Conservation (phyloP, 345 rosid genomes). For the Corymbia maculata region DNA sequence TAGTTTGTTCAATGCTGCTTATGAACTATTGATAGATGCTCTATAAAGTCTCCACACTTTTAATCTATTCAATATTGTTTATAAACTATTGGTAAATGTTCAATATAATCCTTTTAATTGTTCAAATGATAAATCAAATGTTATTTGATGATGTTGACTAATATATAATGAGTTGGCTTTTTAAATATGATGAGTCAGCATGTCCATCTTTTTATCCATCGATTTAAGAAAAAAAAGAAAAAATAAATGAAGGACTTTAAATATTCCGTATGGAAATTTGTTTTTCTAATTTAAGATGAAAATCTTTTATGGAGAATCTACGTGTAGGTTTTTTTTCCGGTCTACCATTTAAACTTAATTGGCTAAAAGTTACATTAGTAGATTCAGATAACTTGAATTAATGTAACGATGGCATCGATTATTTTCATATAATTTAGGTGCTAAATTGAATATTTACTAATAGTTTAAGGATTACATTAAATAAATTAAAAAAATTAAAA, state of each 20-base stretch:
- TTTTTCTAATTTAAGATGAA: background rate
- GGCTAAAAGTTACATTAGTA: background rate
- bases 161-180: background rate
- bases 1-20: no score
- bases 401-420: background rate
- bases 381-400: background rate
- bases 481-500: background rate
- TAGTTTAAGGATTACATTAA: background rate
- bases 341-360: background rate
- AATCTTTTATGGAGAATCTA: background rate
- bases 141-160: background rate
- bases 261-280: background rate
- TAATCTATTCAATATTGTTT: no score
- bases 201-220: background rate
- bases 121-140: background rate
- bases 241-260: background rate
- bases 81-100: no score
- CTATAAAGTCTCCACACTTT: no score
- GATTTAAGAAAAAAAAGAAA: background rate
- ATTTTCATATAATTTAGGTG: background rate
- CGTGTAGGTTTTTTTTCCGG: background rate
- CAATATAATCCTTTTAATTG: background rate
- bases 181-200: background rate
- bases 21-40: no score
- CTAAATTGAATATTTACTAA: background rate